phyloP scores from a whole-genome alignment of 352 stramenopile genomes.

The Discostella stelligera region DNA sequence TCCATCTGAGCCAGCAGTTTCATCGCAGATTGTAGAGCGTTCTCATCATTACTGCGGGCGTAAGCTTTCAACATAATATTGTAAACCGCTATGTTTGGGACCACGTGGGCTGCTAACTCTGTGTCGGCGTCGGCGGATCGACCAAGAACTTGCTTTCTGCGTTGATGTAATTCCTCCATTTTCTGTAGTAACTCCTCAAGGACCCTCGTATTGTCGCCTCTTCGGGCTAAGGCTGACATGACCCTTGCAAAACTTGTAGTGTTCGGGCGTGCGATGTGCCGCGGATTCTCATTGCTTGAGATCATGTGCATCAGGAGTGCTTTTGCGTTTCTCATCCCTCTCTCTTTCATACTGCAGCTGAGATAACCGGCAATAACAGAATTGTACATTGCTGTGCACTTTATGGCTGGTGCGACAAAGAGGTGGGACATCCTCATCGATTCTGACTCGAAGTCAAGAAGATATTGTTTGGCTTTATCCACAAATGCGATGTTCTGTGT shows the following conservation, averaged over 20 bases:
- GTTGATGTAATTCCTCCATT: constrained; percentile 42
- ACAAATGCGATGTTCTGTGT: constrained; percentile 28
- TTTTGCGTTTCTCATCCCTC: constrained; percentile 15
- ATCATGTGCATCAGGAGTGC: constrained; percentile 41
- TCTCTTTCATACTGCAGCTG: constrained; percentile 16
- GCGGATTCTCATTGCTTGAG: constrained; percentile 31
- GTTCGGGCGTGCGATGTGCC: constrained; percentile 40
- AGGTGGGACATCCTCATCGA: constrained; percentile 22
- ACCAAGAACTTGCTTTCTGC: constrained; percentile 7
- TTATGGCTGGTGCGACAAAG: constrained; percentile 27
- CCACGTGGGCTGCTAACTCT: constrained; percentile 38
- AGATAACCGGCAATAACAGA: constrained; percentile 39
- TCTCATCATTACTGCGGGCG: constrained; percentile 12
- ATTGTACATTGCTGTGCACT: constrained; percentile 51
- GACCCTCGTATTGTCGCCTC: constrained; percentile 5
- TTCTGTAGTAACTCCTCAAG: constrained; percentile 33
- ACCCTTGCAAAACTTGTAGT: constrained; percentile 35
- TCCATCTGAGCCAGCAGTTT: constrained; percentile 42
- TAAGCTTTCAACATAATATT: constrained; percentile 46
- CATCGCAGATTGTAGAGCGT: constrained; percentile 32
- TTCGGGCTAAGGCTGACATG: constrained; percentile 33
- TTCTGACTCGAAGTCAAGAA: constrained; percentile 44
- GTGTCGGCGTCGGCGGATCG: constrained; percentile 11
- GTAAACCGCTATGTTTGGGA: constrained; percentile 39
- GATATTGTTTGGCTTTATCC: constrained; percentile 38